These are phyloP conservation scores for Starmerella lactis-condensi DNA, from an alignment of 805 yeast genomes.

Conservation along the genomic window DNA sequence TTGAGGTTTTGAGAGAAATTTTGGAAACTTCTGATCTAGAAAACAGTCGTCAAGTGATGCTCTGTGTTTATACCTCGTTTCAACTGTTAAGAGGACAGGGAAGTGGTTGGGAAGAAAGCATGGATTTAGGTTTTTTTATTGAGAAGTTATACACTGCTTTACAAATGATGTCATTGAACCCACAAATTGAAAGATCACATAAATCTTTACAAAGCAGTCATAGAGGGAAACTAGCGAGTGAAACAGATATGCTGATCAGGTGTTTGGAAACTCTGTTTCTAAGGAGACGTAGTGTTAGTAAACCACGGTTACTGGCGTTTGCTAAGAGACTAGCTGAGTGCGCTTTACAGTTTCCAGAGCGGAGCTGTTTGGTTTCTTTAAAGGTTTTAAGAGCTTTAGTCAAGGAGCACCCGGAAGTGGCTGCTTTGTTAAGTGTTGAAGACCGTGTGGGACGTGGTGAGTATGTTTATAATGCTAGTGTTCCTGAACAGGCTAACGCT, in stretches of 20 bases:
- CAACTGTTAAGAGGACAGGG: constrained; percentile 58
- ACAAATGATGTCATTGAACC: constrained; percentile 51
- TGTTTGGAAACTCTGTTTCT: constrained; percentile 59
- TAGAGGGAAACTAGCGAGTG: constrained; percentile 54
- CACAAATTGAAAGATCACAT: constrained; percentile 73
- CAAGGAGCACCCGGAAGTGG: constrained; percentile 50
- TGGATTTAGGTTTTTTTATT: constrained; percentile 68
- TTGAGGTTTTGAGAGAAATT: constrained; percentile 74
- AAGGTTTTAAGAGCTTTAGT: constrained; percentile 62
- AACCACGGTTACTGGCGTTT: constrained; percentile 34
- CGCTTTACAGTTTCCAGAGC: constrained; percentile 66
- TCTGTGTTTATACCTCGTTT: constrained; percentile 80
- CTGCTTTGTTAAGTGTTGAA: constrained; percentile 68
- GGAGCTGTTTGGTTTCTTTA: constrained; percentile 57
- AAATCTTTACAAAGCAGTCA: constrained; percentile 65
- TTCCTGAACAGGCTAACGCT: constrained; percentile 59
- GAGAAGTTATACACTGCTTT: constrained; percentile 53
- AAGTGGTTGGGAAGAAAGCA: constrained; percentile 34
- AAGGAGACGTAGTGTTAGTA: constrained; percentile 25
- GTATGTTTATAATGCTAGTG: constrained; percentile 44
- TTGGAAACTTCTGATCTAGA: constrained; percentile 35
- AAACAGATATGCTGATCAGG: constrained; percentile 62
- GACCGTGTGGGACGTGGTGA: constrained; percentile 73
- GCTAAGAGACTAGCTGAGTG: constrained; percentile 58
- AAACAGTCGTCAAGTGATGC: constrained; percentile 45